Percentiles rank a stretch among this genome's conserved stretches.
These are phyloP conservation scores for Colletotrichum sublineola DNA, from an alignment of 2,329 filamentous ascomycete species.

Conservation along the genomic window DNA sequence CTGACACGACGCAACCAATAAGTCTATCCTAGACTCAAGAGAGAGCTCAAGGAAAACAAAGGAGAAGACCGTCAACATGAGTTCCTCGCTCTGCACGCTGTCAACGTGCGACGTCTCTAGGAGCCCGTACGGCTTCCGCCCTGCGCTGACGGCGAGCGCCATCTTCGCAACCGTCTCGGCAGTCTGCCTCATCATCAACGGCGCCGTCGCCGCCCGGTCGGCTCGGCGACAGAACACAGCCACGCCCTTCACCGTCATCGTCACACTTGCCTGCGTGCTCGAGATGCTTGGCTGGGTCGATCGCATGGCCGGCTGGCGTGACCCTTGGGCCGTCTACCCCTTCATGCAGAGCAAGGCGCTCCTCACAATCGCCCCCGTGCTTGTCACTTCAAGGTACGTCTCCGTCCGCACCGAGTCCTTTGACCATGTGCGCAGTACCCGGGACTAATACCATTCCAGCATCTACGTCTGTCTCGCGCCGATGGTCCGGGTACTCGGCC, in stretches of 20 bases:
- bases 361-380: constrained; percentile 48
- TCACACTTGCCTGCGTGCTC: constrained; percentile 46
- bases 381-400: constrained; percentile 47
- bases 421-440: background rate
- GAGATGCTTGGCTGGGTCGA: constrained; percentile 46
- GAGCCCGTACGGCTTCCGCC: constrained; percentile 47
- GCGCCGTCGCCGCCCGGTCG: constrained; percentile 42
- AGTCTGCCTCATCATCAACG: constrained; percentile 41
- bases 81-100: constrained; percentile 39
- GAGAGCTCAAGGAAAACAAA: background rate
- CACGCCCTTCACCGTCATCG: constrained; percentile 43
- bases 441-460: constrained; percentile 36
- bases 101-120: constrained; percentile 43
- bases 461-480: constrained; percentile 48
- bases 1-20: background rate
- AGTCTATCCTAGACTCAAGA: background rate
- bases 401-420: no score
- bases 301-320: constrained; percentile 44
- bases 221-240: constrained; percentile 7
- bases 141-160: constrained; percentile 34
- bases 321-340: constrained; percentile 46
- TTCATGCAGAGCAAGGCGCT: constrained; percentile 45
- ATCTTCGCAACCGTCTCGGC: constrained; percentile 45
- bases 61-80: constrained; percentile 1
- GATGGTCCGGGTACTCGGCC: constrained; percentile 47